Percentiles rank a stretch among this genome's conserved stretches.
Evolutionary conservation across 441 rosid species (phyloP).

Genomic region (Mallotus repandus): DNA sequence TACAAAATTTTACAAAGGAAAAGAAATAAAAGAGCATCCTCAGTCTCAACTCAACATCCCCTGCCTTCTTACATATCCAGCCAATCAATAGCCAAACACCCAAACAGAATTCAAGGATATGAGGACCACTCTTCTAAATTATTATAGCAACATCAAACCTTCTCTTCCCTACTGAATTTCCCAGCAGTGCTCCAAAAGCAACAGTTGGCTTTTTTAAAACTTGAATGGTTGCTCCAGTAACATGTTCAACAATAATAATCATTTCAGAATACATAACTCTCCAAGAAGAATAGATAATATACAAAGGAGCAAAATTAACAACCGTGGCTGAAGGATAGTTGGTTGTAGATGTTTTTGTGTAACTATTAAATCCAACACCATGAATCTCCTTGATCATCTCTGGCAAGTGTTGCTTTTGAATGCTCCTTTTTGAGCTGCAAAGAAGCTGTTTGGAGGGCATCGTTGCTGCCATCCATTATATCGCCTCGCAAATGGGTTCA

Average conservation of each 20-base stretch:
- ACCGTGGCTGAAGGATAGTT: slow-evolving; percentile 42
- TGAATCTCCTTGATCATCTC: slow-evolving; percentile 2
- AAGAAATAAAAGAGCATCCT: not conserved
- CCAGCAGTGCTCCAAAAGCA: slow-evolving; percentile 62
- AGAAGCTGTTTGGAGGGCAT: slow-evolving; percentile 15
- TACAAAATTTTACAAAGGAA: not conserved
- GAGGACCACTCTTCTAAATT: slow-evolving; percentile 7
- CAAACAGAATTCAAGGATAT: not conserved
- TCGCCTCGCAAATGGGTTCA: slow-evolving; percentile 20
- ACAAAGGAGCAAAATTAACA: slow-evolving; percentile 23
- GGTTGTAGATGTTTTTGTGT: slow-evolving; percentile 21
- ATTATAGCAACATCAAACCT: slow-evolving; percentile 39
- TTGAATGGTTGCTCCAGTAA: slow-evolving; percentile 48
- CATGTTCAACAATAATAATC: slow-evolving; percentile 37
- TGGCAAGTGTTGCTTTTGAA: not conserved
- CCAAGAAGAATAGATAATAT: not conserved
- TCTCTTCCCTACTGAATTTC: slow-evolving; percentile 44
- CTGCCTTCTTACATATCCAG: not conserved
- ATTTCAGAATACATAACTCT: slow-evolving; percentile 18
- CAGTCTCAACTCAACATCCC: not conserved
- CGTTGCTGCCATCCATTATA: slow-evolving; percentile 13
- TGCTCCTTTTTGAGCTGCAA: slow-evolving; percentile 22
- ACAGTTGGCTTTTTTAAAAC: slow-evolving; percentile 56
- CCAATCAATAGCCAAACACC: not conserved
- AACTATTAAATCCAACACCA: slow-evolving; percentile 14